Conservation (phyloP, 1,284 basidiomycete species). For the Cutaneotrichosporon sp. region DNA sequence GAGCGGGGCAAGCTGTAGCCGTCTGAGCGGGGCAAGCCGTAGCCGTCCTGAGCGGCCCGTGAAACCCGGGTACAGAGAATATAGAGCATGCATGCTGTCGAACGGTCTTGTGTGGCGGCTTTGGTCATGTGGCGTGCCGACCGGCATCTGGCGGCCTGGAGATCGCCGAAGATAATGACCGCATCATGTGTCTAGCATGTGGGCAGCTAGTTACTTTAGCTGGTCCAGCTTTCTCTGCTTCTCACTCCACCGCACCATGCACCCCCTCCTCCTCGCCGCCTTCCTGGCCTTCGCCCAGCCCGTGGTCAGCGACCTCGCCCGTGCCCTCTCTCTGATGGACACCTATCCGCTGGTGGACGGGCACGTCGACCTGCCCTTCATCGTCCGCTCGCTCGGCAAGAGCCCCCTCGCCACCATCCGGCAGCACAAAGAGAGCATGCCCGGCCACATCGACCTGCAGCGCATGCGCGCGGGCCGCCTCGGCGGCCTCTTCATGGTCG, state of each 20-base stretch:
- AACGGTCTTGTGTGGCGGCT: no score
- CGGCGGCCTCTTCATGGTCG: constrained; percentile 80
- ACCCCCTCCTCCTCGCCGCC: neutral
- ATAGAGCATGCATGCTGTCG: no score
- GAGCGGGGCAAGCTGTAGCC: no score
- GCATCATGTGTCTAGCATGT: no score
- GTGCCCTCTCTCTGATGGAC: constrained; percentile 5
- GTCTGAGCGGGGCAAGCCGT: no score
- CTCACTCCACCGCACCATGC: neutral
- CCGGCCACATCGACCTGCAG: constrained; percentile 77
- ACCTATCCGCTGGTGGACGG: constrained; percentile 25
- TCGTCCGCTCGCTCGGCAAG: constrained; percentile 9
- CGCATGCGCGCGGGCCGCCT: constrained; percentile 69
- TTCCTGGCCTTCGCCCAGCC: neutral
- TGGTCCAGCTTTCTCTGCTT: no score
- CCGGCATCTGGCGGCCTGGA: no score
- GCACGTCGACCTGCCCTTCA: constrained; percentile 32
- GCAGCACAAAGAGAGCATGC: constrained; percentile 27
- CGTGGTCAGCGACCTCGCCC: neutral
- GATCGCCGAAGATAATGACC: no score
- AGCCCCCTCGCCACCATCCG: constrained; percentile 7
- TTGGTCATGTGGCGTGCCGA: no score
- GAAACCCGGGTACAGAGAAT: no score
- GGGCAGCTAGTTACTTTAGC: no score
- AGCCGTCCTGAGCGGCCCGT: no score